Conservation (phyloP, 75 land plant genomes). For the Cupressus sempervirens region DNA sequence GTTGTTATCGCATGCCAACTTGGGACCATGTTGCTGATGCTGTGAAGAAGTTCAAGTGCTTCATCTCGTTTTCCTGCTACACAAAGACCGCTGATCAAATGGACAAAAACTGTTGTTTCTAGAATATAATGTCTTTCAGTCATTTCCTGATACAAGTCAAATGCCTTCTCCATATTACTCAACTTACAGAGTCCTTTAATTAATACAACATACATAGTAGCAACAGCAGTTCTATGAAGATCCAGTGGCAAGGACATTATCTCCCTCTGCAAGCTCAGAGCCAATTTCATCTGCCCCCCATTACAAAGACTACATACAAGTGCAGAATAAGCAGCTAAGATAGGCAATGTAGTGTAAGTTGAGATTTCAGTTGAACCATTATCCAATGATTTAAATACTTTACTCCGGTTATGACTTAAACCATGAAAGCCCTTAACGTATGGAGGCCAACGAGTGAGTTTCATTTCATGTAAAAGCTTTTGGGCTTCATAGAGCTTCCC, state of each 20-base stretch:
- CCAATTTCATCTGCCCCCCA: conserved; percentile 50
- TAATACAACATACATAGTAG: conserved; percentile 24
- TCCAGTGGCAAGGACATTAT: conserved; percentile 15
- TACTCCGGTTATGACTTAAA: conserved; percentile 51
- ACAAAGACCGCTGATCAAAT: conserved; percentile 55
- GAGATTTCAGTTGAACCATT: conserved; percentile 43
- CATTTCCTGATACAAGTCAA: conserved; percentile 54
- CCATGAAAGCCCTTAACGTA: conserved; percentile 26
- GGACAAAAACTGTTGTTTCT: conserved; percentile 25
- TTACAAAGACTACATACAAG: conserved; percentile 52
- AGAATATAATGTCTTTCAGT: conserved; percentile 29
- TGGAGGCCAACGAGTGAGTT: conserved; percentile 58
- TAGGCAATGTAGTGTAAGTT: conserved; percentile 21
- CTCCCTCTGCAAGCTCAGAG: conserved; percentile 56
- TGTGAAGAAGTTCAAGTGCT: conserved; percentile 47
- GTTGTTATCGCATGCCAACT: neutral
- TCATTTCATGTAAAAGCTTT: conserved; percentile 70
- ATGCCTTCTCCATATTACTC: conserved; percentile 45
- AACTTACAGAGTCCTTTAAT: conserved; percentile 50
- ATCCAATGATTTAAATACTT: conserved; percentile 40
- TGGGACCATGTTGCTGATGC: conserved; percentile 34
- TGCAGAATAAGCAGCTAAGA: conserved; percentile 40
- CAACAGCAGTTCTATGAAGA: conserved; percentile 9
- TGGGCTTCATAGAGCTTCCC: conserved; percentile 54
- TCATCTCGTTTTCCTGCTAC: conserved; percentile 43